phyloP scores from a whole-genome alignment of 1,139 yeast genomes.

The Candida sanyaensis region DNA sequence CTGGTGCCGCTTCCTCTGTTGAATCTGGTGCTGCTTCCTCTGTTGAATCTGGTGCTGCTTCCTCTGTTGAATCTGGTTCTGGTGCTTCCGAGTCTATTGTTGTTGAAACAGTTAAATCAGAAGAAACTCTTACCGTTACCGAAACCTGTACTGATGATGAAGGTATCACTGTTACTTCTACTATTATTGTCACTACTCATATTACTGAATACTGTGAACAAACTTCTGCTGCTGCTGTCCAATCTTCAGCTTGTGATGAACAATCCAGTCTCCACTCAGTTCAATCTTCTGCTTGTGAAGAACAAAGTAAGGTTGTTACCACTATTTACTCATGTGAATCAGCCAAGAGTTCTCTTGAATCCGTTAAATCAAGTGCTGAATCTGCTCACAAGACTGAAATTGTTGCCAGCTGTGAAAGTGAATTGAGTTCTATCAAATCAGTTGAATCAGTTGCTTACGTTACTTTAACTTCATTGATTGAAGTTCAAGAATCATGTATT shows the following conservation, averaged over 20 bases:
- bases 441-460: constrained; percentile 9
- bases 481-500: constrained; percentile 7
- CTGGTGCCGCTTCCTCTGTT: no score
- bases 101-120: constrained; percentile 7
- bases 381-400: constrained; percentile 10
- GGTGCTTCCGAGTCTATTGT: no score
- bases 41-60: constrained; percentile 4
- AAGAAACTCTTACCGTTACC: constrained; percentile 1
- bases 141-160: constrained; percentile 6
- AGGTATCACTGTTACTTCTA: constrained; percentile 5
- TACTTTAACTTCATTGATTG: constrained; percentile 6
- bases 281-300: constrained; percentile 9
- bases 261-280: constrained; percentile 9
- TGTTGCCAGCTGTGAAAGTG: constrained; percentile 10
- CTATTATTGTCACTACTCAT: constrained; percentile 6
- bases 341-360: constrained; percentile 12
- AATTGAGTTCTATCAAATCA: constrained; percentile 6
- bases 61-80: constrained; percentile 3
- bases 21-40: constrained; percentile 4
- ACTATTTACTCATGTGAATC: constrained; percentile 14
- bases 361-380: constrained; percentile 11
- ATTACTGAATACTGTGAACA: constrained; percentile 9
- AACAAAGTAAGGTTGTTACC: constrained; percentile 10
- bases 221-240: constrained; percentile 8
- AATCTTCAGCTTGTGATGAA: constrained; percentile 7